Evolutionary conservation across 139 green algal species (phyloP).

Genomic region (Monoraphidium neglectum): DNA sequence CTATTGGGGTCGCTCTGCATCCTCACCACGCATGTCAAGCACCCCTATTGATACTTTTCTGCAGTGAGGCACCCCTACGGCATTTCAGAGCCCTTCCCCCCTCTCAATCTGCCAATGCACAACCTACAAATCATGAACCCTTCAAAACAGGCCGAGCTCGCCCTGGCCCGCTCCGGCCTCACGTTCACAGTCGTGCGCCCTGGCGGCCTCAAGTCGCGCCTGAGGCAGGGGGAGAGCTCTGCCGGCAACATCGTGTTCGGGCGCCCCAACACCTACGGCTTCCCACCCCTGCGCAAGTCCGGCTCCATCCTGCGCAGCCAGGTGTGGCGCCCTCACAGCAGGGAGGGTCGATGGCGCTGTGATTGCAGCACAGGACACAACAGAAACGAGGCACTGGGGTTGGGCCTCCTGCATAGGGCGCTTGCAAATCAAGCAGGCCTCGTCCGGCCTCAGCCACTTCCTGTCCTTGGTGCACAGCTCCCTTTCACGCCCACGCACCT

Average conservation of each 20-base stretch:
- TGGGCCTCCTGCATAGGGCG: not conserved
- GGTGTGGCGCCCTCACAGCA: too few relatives aligned
- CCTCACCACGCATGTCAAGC: not conserved
- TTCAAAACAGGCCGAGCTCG: not conserved
- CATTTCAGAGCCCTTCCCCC: too few relatives aligned
- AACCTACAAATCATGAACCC: not conserved
- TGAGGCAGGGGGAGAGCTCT: conserved; percentile 30
- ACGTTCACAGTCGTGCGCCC: not conserved
- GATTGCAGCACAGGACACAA: too few relatives aligned
- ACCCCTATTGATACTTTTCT: not conserved
- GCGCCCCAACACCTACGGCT: conserved; percentile 39
- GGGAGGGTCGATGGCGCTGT: too few relatives aligned
- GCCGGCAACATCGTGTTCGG: conserved; percentile 57
- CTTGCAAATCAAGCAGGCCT: not conserved
- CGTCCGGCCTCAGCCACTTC: not conserved
- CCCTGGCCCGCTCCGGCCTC: not conserved
- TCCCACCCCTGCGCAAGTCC: conserved; percentile 41
- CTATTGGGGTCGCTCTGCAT: not conserved
- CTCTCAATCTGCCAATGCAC: too few relatives aligned
- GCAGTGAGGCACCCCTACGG: too few relatives aligned
- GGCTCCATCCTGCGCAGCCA: conserved; percentile 63
- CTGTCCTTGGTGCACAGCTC: not conserved
- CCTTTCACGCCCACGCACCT: not conserved
- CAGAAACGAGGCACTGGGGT: too few relatives aligned
- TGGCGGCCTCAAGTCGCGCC: conserved; percentile 60